Evolutionary conservation across 768 basidiomycete species (phyloP).

Genomic region (Tremella fuciformis): DNA sequence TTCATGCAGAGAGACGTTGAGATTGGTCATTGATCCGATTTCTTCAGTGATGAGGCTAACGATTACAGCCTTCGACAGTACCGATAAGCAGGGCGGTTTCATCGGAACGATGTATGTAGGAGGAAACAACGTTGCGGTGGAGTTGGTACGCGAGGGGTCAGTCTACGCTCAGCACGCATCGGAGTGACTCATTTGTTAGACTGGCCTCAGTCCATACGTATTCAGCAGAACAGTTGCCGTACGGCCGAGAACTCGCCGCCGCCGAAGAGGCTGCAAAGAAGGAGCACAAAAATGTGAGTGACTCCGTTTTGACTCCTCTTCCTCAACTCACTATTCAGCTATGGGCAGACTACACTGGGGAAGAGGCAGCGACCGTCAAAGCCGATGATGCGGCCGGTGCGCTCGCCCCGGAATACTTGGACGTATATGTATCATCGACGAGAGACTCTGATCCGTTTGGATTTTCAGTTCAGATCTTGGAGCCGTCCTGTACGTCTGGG

Average conservation of each 20-base stretch:
- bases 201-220: constrained; percentile 82
- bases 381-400: constrained; percentile 51
- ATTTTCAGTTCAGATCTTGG: constrained; percentile 91
- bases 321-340: constrained; percentile 57
- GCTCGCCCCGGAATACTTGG: constrained; percentile 79
- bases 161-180: constrained; percentile 5
- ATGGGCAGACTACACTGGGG: constrained; percentile 80
- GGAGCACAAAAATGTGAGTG: constrained; percentile 71
- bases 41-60: background rate
- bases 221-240: constrained; percentile 77
- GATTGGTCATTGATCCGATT: constrained; percentile 56
- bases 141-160: constrained; percentile 75
- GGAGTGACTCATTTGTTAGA: constrained; percentile 18
- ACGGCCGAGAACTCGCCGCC: constrained; percentile 73
- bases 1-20: constrained; percentile 96
- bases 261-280: constrained; percentile 87
- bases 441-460: constrained; percentile 62
- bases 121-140: constrained; percentile 79
- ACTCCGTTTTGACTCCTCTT: background rate
- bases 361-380: constrained; percentile 57
- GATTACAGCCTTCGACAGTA: constrained; percentile 64
- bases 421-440: constrained; percentile 87
- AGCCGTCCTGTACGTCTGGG: constrained; percentile 69
- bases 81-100: constrained; percentile 94
- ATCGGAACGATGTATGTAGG: constrained; percentile 82